Evolutionary conservation across 371 early-diverging fungal genomes (phyloP), one percentile per base, ranked within the genome.

Genomic region (Mucor irregularis): DNA sequence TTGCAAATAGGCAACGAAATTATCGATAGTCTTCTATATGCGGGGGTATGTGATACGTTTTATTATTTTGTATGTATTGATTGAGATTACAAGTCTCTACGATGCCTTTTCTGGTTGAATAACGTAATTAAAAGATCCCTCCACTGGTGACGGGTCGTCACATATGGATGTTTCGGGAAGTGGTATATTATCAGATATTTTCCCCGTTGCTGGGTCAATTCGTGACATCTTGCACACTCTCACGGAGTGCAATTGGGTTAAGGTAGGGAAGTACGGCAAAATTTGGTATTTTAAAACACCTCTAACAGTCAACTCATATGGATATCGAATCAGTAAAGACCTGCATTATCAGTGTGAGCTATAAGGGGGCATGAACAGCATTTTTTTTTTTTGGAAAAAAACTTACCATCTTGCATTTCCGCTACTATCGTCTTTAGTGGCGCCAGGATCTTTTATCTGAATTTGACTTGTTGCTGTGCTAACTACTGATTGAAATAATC

Each of bases 261-360:
- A 28, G 2, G 25, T 35, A 35, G 58, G 60, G 1, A 61, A 46
- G 19, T 63, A 56, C 9, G 78, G 71, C 24, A 74, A 51, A n/a
- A 74, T 43, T 17, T 73, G 76, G 52, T 87, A 87, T 52, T 83
- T 81, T 25, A 87, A 68, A 2, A 84, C 76, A n/a, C 87, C 87
- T 43, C 87, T 78, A 0, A 87, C 71, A 0, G 85, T 87, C 46
- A 87, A 61, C 49, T 85, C 84, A 66, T 83, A 87, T 19, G 83
- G 84, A 38, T 82, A 74, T 22, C 78, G 74, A 52, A 85, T 65
- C 30, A 87, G 40, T 19, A 68, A 66, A 19, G 75, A 71, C 42
- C 42, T 42, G 35, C 85, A 82, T 78, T 34, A 54, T 19, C 30
- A 29, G 33, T 3, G 17, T 34, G 1, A 10, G 5, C 3, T 4